phyloP scores from a whole-genome alignment of 2,329 filamentous ascomycete species.

The Phialophora macrospora region DNA sequence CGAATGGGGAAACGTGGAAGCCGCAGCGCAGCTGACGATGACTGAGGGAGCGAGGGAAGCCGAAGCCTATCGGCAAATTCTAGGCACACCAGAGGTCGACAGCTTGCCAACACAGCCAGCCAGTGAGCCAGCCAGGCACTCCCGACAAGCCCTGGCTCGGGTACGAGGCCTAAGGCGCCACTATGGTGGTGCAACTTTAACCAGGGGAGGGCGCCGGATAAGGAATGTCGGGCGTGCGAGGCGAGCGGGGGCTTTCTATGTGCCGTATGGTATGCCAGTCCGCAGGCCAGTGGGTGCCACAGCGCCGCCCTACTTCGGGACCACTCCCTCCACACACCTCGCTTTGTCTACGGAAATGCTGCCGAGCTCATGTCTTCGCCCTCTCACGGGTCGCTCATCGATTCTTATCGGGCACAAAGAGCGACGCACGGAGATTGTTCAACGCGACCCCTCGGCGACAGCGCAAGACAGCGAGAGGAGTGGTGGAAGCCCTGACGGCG shows the following conservation, averaged over 20 bases:
- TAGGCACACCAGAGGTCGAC: slow-evolving; percentile 19
- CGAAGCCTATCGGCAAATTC: slow-evolving; percentile 17
- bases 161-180: background rate
- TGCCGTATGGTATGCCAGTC: background rate
- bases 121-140: slow-evolving; percentile 11
- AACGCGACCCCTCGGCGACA: slow-evolving; percentile 1
- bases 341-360: background rate
- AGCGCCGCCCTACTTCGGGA: background rate
- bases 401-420: background rate
- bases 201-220: slow-evolving; percentile 9
- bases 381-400: background rate
- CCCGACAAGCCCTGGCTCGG: slow-evolving; percentile 2
- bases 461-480: background rate
- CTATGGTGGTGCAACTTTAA: background rate
- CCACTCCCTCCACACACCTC: background rate
- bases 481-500: background rate
- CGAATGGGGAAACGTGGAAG: slow-evolving; percentile 20
- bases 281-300: background rate
- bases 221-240: slow-evolving; percentile 8
- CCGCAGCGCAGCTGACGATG: slow-evolving; percentile 12
- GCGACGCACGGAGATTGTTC: background rate
- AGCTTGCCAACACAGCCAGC: slow-evolving; percentile 22
- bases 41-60: slow-evolving; percentile 4
- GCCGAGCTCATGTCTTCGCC: background rate
- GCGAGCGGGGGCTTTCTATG: background rate